A percentile compares a stretch with the other conserved stretches of the same genome.
phyloP scores from a whole-genome alignment of 2,329 filamentous ascomycete genomes.

The Zasmidium angulare region DNA sequence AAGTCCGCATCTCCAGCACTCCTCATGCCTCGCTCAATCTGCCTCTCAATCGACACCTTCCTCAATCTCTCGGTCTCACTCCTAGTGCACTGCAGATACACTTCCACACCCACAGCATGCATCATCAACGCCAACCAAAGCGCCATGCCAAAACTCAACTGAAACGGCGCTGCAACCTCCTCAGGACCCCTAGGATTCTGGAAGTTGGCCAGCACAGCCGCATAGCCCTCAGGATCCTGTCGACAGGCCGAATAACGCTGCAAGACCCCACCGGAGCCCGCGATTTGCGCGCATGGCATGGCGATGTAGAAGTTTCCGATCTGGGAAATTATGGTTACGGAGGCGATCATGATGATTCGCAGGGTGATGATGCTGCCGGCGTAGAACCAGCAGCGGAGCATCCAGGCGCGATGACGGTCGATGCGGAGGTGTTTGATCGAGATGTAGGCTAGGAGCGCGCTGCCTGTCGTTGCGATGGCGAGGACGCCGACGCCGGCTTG shows the following conservation, averaged over 20 bases:
- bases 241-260: conserved; percentile 49
- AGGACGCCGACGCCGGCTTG: conserved; percentile 49
- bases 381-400: conserved; percentile 49
- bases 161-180: conserved; percentile 46
- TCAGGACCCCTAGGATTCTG: conserved; percentile 13
- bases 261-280: conserved; percentile 28
- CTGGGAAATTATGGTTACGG: conserved; percentile 42
- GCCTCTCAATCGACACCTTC: conserved; percentile 56
- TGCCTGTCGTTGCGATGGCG: conserved; percentile 46
- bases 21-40: conserved; percentile 54
- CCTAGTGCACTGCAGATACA: conserved; percentile 55
- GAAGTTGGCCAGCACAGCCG: conserved; percentile 31
- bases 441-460: conserved; percentile 50
- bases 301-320: conserved; percentile 37
- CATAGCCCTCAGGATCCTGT: conserved; percentile 39
- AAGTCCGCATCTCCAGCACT: conserved; percentile 51
- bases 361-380: conserved; percentile 53
- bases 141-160: conserved; percentile 52
- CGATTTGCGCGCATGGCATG: conserved; percentile 52
- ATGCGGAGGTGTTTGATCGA: conserved; percentile 63
- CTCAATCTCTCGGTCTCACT: conserved; percentile 55
- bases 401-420: conserved; percentile 64
- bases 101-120: conserved; percentile 46
- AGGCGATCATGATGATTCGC: conserved; percentile 50
- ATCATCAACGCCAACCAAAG: conserved; percentile 55